Conservation (phyloP, 352 stramenopile species). For the Globisporangium nunn region DNA sequence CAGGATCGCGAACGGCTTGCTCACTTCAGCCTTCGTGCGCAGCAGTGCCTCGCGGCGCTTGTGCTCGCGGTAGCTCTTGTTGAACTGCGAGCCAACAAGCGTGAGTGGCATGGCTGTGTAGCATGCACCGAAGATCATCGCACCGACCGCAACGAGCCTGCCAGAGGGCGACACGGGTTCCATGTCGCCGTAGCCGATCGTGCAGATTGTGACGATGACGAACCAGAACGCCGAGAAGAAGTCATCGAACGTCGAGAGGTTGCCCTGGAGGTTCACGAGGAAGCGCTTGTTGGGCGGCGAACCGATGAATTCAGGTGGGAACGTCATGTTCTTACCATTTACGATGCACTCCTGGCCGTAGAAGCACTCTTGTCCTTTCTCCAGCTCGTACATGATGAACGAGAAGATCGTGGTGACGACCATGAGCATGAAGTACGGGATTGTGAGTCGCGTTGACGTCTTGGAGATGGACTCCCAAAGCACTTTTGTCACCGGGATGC, state of each 20-base stretch:
- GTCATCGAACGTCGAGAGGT: conserved; percentile 67
- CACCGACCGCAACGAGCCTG: conserved; percentile 62
- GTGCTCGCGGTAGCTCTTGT: conserved; percentile 77
- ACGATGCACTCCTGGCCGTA: conserved; percentile 61
- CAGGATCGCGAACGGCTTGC: conserved; percentile 47
- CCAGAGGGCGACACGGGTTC: conserved; percentile 54
- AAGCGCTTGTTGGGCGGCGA: conserved; percentile 57
- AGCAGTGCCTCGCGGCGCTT: conserved; percentile 64
- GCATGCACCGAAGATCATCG: conserved; percentile 79
- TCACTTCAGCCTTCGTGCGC: conserved; percentile 66
- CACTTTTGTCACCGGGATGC: conserved; percentile 72
- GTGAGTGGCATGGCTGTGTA: conserved; percentile 81
- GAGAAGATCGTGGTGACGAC: conserved; percentile 67
- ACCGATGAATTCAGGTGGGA: conserved; percentile 38
- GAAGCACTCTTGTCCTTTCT: conserved; percentile 75
- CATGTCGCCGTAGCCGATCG: conserved; percentile 74
- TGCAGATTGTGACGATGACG: conserved; percentile 72
- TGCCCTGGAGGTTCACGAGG: conserved; percentile 59
- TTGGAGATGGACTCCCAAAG: conserved; percentile 79
- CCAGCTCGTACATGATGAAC: conserved; percentile 76
- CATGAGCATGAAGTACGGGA: conserved; percentile 78
- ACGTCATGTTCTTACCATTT: conserved; percentile 49
- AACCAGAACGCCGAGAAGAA: conserved; percentile 85
- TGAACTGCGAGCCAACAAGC: conserved; percentile 73
- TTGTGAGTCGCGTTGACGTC: conserved; percentile 61